A percentile compares a stretch with the other conserved stretches of the same genome.
These are phyloP conservation scores for Trichoderma sp. DNA, from an alignment of 2,329 filamentous ascomycete genomes.

Conservation along the genomic window DNA sequence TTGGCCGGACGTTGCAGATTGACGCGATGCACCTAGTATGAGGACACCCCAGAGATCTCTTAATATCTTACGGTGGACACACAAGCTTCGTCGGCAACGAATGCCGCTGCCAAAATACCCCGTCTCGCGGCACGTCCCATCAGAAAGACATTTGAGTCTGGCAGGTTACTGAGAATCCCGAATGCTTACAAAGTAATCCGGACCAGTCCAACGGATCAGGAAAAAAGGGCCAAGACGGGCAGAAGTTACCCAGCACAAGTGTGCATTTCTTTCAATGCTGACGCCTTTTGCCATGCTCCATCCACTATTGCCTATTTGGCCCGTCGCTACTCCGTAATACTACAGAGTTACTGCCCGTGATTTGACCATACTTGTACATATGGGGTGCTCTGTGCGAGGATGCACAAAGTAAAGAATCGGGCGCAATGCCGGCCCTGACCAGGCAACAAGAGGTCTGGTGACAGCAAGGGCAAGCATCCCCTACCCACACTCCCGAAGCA, in stretches of 20 bases:
- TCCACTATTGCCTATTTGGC: slow-evolving; percentile 1
- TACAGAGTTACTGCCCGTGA: slow-evolving; percentile 4
- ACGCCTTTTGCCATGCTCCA: background rate
- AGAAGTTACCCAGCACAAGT: background rate
- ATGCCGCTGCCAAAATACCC: slow-evolving; percentile 17
- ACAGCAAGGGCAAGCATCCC: slow-evolving; percentile 15
- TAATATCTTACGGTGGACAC: slow-evolving; percentile 6
- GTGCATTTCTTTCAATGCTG: background rate
- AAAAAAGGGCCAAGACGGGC: background rate
- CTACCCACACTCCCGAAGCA: slow-evolving; percentile 17
- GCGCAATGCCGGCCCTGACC: slow-evolving; percentile 8
- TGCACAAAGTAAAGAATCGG: slow-evolving; percentile 16
- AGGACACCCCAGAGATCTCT: slow-evolving; percentile 16
- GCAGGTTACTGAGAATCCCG: background rate
- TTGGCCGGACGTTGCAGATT: slow-evolving; percentile 14
- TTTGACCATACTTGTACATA: slow-evolving; percentile 15
- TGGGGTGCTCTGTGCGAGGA: slow-evolving; percentile 12
- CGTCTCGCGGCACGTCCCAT: slow-evolving; percentile 14
- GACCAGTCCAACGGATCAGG: background rate
- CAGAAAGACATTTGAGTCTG: background rate
- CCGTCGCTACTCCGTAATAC: background rate
- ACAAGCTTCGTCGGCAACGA: slow-evolving; percentile 6
- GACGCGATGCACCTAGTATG: slow-evolving; percentile 9
- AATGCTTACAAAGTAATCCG: background rate
- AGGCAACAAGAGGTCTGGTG: slow-evolving; percentile 14